These are phyloP conservation scores for Carex arenaria DNA, from an alignment of 202 grass and related monocot species.

Conservation along the genomic window DNA sequence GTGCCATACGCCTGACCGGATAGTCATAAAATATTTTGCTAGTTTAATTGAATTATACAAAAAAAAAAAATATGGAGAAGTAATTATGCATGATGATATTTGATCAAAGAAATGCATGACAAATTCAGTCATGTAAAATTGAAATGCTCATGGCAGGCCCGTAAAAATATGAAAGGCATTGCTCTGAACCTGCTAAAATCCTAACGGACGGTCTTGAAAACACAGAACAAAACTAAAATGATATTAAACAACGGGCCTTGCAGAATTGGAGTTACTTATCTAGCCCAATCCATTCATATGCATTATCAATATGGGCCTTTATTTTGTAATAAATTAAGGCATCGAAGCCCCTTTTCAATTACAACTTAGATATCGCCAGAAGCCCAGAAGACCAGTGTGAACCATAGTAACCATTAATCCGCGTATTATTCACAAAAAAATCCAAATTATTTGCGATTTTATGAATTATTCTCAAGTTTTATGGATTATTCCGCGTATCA, in stretches of 20 bases:
- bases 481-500: too few species aligned
- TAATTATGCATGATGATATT: background rate
- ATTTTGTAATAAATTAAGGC: too few species aligned
- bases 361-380: too few species aligned
- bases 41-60: background rate
- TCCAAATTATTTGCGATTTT: too few species aligned
- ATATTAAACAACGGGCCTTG: background rate
- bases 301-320: too few species aligned
- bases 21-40: background rate
- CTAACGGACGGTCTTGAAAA: background rate
- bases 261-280: too few species aligned
- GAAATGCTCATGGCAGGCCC: background rate
- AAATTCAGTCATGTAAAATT: background rate
- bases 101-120: background rate
- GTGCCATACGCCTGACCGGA: slow-evolving; percentile 84
- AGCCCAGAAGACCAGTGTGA: too few species aligned
- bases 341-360: too few species aligned
- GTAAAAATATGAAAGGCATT: background rate
- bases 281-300: too few species aligned
- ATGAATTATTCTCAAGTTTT: too few species aligned
- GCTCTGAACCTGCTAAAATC: background rate
- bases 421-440: too few species aligned
- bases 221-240: background rate
- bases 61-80: background rate
- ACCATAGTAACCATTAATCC: too few species aligned